Evolutionary conservation across 2,329 filamentous ascomycete genomes (phyloP).

Genomic region (Diaporthe caulivora): DNA sequence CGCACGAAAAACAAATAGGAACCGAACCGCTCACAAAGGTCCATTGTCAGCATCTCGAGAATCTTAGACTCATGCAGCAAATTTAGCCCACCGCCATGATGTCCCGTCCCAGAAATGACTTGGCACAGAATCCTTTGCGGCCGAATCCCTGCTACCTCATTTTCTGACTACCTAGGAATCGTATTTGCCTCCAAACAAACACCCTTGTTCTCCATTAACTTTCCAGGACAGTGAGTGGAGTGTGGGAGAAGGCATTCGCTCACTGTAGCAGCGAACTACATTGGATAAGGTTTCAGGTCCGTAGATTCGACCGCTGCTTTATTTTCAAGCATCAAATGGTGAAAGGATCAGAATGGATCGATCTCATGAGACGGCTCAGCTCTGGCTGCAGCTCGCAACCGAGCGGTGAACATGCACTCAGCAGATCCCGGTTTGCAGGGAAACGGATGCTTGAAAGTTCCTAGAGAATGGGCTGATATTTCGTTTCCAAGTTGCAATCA

Average conservation of each 20-base stretch:
- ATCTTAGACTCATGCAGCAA: neutral
- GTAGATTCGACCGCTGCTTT: no score
- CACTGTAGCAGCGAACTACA: neutral
- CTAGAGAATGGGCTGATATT: neutral
- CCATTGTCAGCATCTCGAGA: neutral
- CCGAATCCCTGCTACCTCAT: neutral
- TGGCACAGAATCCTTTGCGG: neutral
- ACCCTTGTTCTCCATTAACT: neutral
- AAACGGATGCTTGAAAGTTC: neutral
- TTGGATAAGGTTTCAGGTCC: neutral
- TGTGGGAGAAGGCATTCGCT: no score
- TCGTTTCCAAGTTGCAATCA: neutral
- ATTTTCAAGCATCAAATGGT: neutral
- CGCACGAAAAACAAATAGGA: neutral
- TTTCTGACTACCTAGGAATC: neutral
- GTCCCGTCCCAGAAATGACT: neutral
- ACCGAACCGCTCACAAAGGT: neutral
- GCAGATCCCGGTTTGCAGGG: neutral
- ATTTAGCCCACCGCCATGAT: neutral
- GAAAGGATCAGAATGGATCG: neutral
- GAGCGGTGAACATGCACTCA: constrained; percentile 9
- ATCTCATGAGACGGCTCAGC: neutral
- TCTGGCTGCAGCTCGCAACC: constrained; percentile 1
- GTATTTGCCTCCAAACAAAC: no score
- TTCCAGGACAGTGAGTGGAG: neutral